Conservation (phyloP, 257 asterid genomes). For the Rubia yunnanensis region DNA sequence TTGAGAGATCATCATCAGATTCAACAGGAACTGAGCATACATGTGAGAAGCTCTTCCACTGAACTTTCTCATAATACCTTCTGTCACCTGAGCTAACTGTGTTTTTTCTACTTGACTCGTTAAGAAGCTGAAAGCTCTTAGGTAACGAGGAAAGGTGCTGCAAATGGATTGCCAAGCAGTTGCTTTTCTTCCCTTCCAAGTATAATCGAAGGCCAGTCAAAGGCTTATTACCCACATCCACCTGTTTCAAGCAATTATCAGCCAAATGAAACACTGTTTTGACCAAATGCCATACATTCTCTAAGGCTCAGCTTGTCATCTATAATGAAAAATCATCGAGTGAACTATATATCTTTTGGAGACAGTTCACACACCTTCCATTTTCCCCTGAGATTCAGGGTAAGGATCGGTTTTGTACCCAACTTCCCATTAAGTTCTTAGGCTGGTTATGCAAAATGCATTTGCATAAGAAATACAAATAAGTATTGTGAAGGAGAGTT, state of each 20-base stretch:
- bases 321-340: neutral
- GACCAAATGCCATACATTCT: neutral
- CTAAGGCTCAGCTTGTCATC: neutral
- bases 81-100: slow-evolving; percentile 34
- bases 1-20: slow-evolving; percentile 53
- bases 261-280: neutral
- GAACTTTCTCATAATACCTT: slow-evolving; percentile 61
- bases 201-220: slow-evolving; percentile 65
- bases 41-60: slow-evolving; percentile 69
- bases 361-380: neutral
- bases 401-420: neutral
- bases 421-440: neutral
- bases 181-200: slow-evolving; percentile 67
- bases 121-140: slow-evolving; percentile 48
- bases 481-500: neutral
- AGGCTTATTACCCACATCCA: slow-evolving; percentile 53
- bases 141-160: slow-evolving; percentile 77
- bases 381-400: neutral
- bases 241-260: slow-evolving; percentile 29
- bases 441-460: neutral
- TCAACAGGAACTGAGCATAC: slow-evolving; percentile 66
- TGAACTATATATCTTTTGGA: neutral
- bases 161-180: slow-evolving; percentile 63
- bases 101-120: slow-evolving; percentile 17
- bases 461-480: too few relatives aligned